A percentile compares a stretch with the other conserved stretches of the same genome.
phyloP scores from a whole-genome alignment of 164 flowering plant species.

The Sedum album region DNA sequence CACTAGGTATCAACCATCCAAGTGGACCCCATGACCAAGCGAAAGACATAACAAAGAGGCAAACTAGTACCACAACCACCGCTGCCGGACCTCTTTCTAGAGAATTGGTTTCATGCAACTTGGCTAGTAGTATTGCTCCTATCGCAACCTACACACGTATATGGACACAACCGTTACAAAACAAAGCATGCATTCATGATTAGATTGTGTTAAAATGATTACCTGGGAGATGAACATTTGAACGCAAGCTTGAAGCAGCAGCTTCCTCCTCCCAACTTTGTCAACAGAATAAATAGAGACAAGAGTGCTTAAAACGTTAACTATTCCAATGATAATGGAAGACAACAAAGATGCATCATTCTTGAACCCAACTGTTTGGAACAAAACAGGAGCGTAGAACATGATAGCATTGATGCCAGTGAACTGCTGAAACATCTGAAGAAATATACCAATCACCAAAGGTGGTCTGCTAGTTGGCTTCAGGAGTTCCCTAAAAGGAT shows the following conservation, averaged over 20 bases:
- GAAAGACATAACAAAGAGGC: conserved; percentile 36
- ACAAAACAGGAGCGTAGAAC: conserved; percentile 51
- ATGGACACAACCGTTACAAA: background rate
- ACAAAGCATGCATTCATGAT: background rate
- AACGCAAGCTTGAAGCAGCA: conserved; percentile 40
- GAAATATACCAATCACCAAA: conserved; percentile 21
- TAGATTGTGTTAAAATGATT: background rate
- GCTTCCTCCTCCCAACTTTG: conserved; percentile 29
- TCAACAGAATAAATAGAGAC: conserved; percentile 36
- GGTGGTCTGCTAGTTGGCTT: conserved; percentile 30
- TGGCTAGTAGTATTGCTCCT: conserved; percentile 24
- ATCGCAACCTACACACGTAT: conserved; percentile 18
- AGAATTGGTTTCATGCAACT: conserved; percentile 18
- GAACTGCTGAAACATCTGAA: conserved; percentile 47
- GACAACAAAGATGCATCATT: conserved; percentile 34
- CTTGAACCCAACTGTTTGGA: conserved; percentile 46
- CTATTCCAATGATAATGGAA: conserved; percentile 35
- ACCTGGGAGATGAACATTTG: conserved; percentile 39
- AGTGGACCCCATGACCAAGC: conserved; percentile 76
- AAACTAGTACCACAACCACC: conserved; percentile 40
- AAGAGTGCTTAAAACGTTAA: conserved; percentile 36
- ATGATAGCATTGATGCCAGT: conserved; percentile 53
- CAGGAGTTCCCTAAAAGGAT: conserved; percentile 34
- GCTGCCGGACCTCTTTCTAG: conserved; percentile 19
- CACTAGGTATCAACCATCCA: conserved; percentile 67